phyloP scores from a whole-genome alignment of 139 green algal genomes.

The Coelastrella sp. region DNA sequence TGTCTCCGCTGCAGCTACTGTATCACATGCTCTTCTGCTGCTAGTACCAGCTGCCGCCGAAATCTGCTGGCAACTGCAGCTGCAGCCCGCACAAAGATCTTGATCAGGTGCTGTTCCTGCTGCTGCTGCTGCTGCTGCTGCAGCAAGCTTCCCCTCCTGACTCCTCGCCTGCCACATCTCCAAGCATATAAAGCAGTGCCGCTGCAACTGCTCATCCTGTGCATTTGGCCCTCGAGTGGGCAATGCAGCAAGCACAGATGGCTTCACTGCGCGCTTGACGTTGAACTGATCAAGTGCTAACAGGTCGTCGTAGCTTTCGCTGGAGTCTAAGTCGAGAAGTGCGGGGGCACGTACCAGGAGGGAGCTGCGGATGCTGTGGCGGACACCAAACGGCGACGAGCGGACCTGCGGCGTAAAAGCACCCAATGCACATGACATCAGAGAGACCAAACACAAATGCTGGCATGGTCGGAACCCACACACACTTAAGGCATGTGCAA shows the following conservation, averaged over 20 bases:
- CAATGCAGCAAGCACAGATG: neutral
- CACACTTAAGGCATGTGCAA: no score
- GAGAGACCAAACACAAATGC: no score
- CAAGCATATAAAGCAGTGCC: slow-evolving; percentile 45
- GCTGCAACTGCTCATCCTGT: neutral
- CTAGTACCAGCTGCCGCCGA: no score
- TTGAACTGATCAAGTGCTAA: slow-evolving; percentile 48
- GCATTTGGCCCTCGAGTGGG: neutral
- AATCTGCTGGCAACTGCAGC: no score
- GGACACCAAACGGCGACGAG: neutral
- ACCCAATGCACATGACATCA: no score
- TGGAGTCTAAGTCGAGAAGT: neutral
- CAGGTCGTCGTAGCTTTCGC: slow-evolving; percentile 37
- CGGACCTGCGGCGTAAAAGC: neutral
- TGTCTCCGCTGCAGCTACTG: no score
- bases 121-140: neutral
- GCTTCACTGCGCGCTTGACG: slow-evolving; percentile 28
- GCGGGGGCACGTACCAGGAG: neutral
- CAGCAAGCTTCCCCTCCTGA: neutral
- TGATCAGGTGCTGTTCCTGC: no score
- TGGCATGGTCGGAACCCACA: no score
- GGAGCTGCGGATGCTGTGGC: neutral
- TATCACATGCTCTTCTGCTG: no score
- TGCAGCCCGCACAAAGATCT: no score
- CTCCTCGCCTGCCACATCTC: neutral